These are phyloP conservation scores for Dothideomycetes sp. DNA, from an alignment of 2,329 filamentous ascomycete genomes.

Conservation along the genomic window DNA sequence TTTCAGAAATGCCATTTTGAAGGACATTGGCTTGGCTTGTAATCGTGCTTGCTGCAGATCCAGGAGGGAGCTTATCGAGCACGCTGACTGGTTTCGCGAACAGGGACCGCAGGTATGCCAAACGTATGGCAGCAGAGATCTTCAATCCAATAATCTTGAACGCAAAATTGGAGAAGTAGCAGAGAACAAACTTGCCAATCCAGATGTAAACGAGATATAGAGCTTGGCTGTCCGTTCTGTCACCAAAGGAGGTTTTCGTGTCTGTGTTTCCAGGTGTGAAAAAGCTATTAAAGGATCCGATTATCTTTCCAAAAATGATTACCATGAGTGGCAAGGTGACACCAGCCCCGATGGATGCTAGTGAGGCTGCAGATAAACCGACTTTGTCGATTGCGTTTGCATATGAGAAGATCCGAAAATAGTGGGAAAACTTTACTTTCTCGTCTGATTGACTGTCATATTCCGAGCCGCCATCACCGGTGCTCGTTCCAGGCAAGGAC, in stretches of 20 bases:
- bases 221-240: slow-evolving; percentile 41
- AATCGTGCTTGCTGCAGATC: slow-evolving; percentile 53
- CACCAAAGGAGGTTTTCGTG: slow-evolving; percentile 19
- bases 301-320: slow-evolving; percentile 52
- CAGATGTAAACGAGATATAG: slow-evolving; percentile 51
- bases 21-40: slow-evolving; percentile 56
- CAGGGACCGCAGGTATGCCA: slow-evolving; percentile 48
- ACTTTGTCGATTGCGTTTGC: not conserved
- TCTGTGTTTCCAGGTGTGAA: slow-evolving; percentile 29
- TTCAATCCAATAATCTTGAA: slow-evolving; percentile 56
- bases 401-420: slow-evolving; percentile 2
- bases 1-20: slow-evolving; percentile 58
- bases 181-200: slow-evolving; percentile 50
- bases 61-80: slow-evolving; percentile 51
- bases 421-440: not conserved
- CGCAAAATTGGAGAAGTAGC: slow-evolving; percentile 53
- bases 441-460: not conserved
- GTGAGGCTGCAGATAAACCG: not conserved
- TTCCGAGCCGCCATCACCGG: not conserved
- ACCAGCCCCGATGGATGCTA: slow-evolving; percentile 41
- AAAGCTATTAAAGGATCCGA: slow-evolving; percentile 50
- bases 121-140: slow-evolving; percentile 50
- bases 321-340: slow-evolving; percentile 53
- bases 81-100: slow-evolving; percentile 52
- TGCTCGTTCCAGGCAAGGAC: too few relatives aligned